These are phyloP conservation scores for Lenzites betulinus DNA, from an alignment of 768 basidiomycete species.

Conservation along the genomic window DNA sequence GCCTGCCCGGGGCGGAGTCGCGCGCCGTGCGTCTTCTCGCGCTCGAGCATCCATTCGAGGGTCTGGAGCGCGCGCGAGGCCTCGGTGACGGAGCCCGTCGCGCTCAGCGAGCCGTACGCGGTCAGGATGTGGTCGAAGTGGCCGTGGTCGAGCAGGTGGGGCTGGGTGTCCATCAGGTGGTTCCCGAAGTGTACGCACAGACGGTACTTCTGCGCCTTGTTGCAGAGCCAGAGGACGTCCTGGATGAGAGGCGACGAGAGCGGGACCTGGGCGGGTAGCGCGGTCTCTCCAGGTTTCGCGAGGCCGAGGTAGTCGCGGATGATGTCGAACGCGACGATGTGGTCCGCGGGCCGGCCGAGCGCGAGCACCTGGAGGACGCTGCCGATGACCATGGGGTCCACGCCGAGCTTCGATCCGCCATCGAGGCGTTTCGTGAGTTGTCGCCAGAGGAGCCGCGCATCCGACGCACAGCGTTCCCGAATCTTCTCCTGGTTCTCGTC, in stretches of 20 bases:
- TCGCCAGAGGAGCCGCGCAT: conserved; percentile 73
- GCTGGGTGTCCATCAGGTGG: conserved; percentile 52
- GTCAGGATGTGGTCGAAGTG: conserved; percentile 67
- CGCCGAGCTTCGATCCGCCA: conserved; percentile 44
- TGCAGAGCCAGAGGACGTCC: conserved; percentile 59
- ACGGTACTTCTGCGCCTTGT: conserved; percentile 45
- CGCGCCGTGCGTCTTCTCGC: conserved; percentile 33
- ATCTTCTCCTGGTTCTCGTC: conserved; percentile 22
- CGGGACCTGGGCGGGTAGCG: conserved; percentile 38
- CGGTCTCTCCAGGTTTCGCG: conserved; percentile 44
- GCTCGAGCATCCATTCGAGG: conserved; percentile 70
- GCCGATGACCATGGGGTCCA: conserved; percentile 57
- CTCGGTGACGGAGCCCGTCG: conserved; percentile 43
- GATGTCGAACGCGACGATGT: conserved; percentile 67
- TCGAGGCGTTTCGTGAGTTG: conserved; percentile 58
- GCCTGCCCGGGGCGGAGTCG: conserved; percentile 41
- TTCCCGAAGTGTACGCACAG: conserved; percentile 59
- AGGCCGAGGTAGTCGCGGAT: conserved; percentile 65
- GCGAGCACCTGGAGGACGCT: conserved; percentile 57
- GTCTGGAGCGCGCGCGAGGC: conserved; percentile 54
- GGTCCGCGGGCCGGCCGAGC: conserved; percentile 58
- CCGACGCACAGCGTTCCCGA: conserved; percentile 51
- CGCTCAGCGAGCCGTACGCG: conserved; percentile 46
- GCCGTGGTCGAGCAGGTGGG: conserved; percentile 47
- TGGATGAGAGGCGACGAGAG: conserved; percentile 53